Conservation (phyloP, 2,329 filamentous ascomycete species). For the Bipolaris sorokiniana region DNA sequence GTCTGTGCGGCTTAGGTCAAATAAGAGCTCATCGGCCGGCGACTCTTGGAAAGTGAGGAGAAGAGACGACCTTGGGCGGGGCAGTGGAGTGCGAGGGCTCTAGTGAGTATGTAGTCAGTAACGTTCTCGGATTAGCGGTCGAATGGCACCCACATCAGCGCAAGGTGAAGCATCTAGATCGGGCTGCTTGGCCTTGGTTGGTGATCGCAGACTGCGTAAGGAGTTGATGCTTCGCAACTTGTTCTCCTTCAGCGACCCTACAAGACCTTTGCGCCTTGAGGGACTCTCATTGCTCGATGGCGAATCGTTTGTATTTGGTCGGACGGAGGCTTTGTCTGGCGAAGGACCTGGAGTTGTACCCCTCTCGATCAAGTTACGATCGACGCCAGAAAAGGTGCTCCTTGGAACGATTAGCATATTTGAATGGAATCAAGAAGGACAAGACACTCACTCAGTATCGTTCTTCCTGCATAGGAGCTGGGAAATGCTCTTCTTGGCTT, state of each 20-base stretch:
- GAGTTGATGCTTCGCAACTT: constrained; percentile 37
- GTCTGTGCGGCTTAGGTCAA: constrained; percentile 24
- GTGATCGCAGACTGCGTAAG: constrained; percentile 31
- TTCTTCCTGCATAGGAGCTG: constrained; percentile 31
- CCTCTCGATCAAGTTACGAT: constrained; percentile 17
- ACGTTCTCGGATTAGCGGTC: neutral
- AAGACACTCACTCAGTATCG: neutral
- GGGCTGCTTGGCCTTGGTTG: constrained; percentile 24
- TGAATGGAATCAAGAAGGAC: neutral
- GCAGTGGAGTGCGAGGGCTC: constrained; percentile 23
- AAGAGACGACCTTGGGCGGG: constrained; percentile 27
- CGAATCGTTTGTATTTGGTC: constrained; percentile 13
- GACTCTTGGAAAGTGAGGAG: constrained; percentile 37
- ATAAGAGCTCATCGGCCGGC: constrained; percentile 31
- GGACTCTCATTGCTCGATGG: constrained; percentile 32
- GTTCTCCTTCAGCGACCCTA: constrained; percentile 33
- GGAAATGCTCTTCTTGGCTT: constrained; percentile 40
- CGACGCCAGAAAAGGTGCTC: neutral
- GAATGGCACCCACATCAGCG: neutral
- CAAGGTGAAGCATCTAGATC: constrained; percentile 7
- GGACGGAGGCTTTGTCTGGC: neutral
- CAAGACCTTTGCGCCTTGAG: constrained; percentile 34
- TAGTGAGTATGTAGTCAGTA: constrained; percentile 4
- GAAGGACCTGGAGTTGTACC: constrained; percentile 19
- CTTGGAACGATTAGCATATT: constrained; percentile 9